Evolutionary conservation across 2,329 filamentous ascomycete species (phyloP).

Genomic region (Trichophyton benhamiae): DNA sequence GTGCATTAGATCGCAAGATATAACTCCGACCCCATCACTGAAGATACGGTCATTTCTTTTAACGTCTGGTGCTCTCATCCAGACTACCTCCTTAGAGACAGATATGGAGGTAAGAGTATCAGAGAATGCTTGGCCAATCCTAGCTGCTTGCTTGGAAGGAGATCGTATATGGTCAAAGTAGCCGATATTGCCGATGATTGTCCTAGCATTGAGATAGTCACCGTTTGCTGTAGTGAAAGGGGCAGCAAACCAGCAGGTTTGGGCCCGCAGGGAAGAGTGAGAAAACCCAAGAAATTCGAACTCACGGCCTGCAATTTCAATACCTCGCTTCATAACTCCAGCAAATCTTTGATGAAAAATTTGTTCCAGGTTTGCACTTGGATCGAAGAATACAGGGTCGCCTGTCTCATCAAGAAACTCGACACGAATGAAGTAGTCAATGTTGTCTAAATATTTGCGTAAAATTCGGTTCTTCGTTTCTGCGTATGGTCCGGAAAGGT

Average conservation of each 20-base stretch:
- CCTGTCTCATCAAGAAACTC: slow-evolving; percentile 65
- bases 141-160: slow-evolving; percentile 47
- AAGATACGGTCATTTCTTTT: slow-evolving; percentile 48
- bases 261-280: slow-evolving; percentile 61
- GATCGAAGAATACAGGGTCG: slow-evolving; percentile 48
- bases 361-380: slow-evolving; percentile 35
- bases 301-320: slow-evolving; percentile 50
- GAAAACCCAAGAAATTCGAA: slow-evolving; percentile 66
- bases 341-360: slow-evolving; percentile 51
- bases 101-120: slow-evolving; percentile 56
- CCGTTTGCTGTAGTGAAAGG: slow-evolving; percentile 31
- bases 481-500: slow-evolving; percentile 37
- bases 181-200: slow-evolving; percentile 37
- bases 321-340: slow-evolving; percentile 44
- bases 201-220: slow-evolving; percentile 21
- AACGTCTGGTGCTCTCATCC: slow-evolving; percentile 19
- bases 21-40: slow-evolving; percentile 67
- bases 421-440: slow-evolving; percentile 56
- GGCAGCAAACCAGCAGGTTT: slow-evolving; percentile 52
- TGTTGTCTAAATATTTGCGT: slow-evolving; percentile 48
- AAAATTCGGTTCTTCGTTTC: slow-evolving; percentile 61
- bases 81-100: slow-evolving; percentile 24
- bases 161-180: slow-evolving; percentile 41
- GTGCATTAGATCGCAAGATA: slow-evolving; percentile 49
- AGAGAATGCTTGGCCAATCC: slow-evolving; percentile 57